These are phyloP conservation scores for Candida rishiriensis DNA, from an alignment of 805 yeast species.

Conservation along the genomic window DNA sequence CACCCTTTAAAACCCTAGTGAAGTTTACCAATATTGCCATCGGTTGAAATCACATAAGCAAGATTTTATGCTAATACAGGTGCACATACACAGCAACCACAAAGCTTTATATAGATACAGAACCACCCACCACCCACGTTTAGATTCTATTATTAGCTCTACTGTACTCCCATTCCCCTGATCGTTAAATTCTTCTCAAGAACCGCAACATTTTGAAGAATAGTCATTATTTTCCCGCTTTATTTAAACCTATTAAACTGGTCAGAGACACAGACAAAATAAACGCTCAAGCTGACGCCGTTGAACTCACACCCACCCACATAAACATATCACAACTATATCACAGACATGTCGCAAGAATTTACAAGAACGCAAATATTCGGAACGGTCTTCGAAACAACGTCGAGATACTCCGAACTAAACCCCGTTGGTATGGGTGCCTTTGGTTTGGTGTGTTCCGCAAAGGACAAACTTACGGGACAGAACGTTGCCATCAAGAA, in stretches of 20 bases:
- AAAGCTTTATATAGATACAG: not conserved
- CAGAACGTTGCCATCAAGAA: slow-evolving; percentile 97
- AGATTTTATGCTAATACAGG: not conserved
- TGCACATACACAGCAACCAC: not conserved
- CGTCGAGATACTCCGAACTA: slow-evolving; percentile 81
- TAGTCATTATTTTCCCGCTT: no score
- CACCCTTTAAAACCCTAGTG: no score
- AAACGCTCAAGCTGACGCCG: no score
- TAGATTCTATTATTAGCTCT: no score
- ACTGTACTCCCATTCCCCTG: not conserved
- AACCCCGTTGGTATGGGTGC: slow-evolving; percentile 99
- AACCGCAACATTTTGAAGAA: not conserved
- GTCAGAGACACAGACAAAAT: no score
- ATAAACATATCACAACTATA: not conserved
- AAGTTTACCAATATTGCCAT: no score
- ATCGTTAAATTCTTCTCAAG: no score
- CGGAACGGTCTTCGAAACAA: slow-evolving; percentile 92
- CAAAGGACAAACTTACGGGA: slow-evolving; percentile 82
- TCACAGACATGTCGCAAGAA: slow-evolving; percentile 32
- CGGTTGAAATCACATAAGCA: no score
- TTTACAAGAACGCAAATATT: slow-evolving; percentile 79
- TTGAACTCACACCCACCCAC: no score
- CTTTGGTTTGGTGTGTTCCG: slow-evolving; percentile 95
- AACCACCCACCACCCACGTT: not conserved
- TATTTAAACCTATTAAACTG: no score